Evolutionary conservation across 371 early-diverging fungal species (phyloP), one percentile per base, ranked within the genome.

Genomic region (Saksenaea vasiformis): DNA sequence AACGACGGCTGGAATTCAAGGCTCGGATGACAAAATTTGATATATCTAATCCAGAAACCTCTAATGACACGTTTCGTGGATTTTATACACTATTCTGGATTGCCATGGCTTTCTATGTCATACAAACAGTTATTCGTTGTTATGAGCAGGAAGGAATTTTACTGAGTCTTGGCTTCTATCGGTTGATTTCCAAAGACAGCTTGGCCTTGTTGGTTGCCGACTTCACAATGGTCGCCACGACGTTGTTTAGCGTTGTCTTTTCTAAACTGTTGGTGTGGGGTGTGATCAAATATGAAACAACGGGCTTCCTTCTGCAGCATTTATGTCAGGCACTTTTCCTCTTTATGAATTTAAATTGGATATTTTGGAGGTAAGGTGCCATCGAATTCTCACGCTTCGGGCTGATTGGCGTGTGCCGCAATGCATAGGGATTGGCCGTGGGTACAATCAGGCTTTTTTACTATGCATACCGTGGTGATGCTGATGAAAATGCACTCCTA

Each of bases 401-500:
- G 9, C 14, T 28, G 22, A 53, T 8, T 53, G 54, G 11, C 22
- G 24, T 14, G 2, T 2, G 5, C 17, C 44, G 9, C 44, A 60
- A 44, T 43, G n/a, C 61, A 35, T 68, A 84, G 88, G 60, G 85
- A 91, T 55, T 96, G 95, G 95, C 90, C 90, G 22, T 95, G 95
- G 94, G 90, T 94, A 10, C 96, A 96, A 78, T 86, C 91, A 11
- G 93, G 93, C 36, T 91, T 91, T 62, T 93, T 96, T 70, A 86
- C 90, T 0, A 79, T 96, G 60, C 98, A 98, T 73, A 84, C 91
- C 1, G 91, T 93, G 57, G 87, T 94, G 8, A 95, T 95, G 91
- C 81, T 95, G 76, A 93, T 96, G 95, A 98, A 98, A 70, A 87
- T 92, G 77, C 95, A 96, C 69, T 95, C 96, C 13, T 97, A 97